phyloP scores from a whole-genome alignment of 495 filamentous ascomycete genomes.

The Oleoguttula mirabilis region DNA sequence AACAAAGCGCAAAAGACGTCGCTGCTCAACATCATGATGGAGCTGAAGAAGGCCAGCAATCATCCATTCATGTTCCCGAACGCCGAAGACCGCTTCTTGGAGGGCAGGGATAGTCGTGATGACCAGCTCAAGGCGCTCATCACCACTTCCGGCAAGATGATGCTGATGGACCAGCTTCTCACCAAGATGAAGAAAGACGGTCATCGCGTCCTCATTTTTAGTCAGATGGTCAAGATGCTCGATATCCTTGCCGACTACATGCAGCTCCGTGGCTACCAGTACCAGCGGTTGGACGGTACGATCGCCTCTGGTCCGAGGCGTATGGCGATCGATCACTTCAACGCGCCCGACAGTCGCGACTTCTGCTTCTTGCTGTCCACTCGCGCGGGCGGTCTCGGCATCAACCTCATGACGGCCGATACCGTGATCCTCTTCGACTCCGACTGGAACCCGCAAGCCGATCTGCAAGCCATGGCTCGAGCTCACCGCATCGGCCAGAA shows the following conservation, averaged over 20 bases:
- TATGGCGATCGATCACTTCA: conserved; percentile 95
- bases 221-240: conserved; percentile 98
- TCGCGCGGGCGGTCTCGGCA: conserved; percentile 87
- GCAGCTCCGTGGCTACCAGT: conserved; percentile 74
- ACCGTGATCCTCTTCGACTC: conserved; percentile 97
- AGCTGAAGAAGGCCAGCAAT: conserved; percentile 96
- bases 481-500: conserved; percentile 97
- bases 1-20: conserved; percentile 82
- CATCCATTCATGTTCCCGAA: conserved; percentile 96
- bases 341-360: conserved; percentile 81
- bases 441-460: conserved; percentile 98
- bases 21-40: conserved; percentile 98
- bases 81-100: conserved; percentile 76
- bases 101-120: conserved; percentile 57
- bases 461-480: conserved; percentile 95
- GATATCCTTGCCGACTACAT: conserved; percentile 92
- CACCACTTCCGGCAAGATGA: conserved; percentile 97
- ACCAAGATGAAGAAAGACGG: conserved; percentile 81
- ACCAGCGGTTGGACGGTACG: conserved; percentile 89
- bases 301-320: conserved; percentile 74
- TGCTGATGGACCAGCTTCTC: conserved; percentile 87
- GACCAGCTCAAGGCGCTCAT: conserved; percentile 84
- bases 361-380: conserved; percentile 96
- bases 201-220: conserved; percentile 95
- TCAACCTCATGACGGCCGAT: conserved; percentile 97